Base-by-base conservation (phyloP, 129 eudicot genomes). In the Kitagawia praeruptora region DNA sequence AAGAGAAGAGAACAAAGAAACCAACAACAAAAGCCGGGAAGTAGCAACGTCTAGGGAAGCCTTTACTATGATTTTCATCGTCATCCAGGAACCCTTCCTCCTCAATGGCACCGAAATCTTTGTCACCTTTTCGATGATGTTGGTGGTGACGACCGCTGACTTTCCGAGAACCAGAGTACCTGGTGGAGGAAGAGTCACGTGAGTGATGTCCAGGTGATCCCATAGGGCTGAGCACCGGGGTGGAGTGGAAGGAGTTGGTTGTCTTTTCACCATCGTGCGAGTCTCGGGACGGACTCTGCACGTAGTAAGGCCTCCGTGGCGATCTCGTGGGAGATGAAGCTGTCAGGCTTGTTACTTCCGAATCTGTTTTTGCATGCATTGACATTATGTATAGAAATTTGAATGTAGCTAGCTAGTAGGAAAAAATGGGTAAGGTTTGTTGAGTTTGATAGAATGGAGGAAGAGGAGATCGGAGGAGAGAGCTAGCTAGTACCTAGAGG, bases 221-320 rank as follows among this genome's bases (percentile, higher is more conserved):
- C 90, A 84, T 90, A 66, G 99, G 99, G 79, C 97, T 96, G 72
- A 92, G 84, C 1, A 92, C 95, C 0, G 99, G 99, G 5, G 99
- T 96, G 18, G 99, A 96, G 82, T 96, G 99, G 84, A 96, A 96
- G 1, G 98, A 92, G 81, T 90, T 96, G 9, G 99, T 87, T 77
- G 93, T 96, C 81, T 96, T 96, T 39, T 96, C 99, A 16, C 99
- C 99, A 83, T 96, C 98, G 89, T 96, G 99, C 0, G 98, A 94
- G 70, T 94, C 98, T 15, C 98, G 84, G 49, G 99, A 96, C 14
- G 99, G 99, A 66, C 95, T 89, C 81, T 96, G 99, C 39, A 96
- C 98, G 83, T 85, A 96, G 89, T 96, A 96, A 2, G 97, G 89
- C 49, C 97, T 88, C 53, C 91, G 92, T 0, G 94, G 94, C 14